These are phyloP conservation scores for Stagonosporopsis tanaceti DNA, from an alignment of 2,329 filamentous ascomycete species.

Conservation along the genomic window DNA sequence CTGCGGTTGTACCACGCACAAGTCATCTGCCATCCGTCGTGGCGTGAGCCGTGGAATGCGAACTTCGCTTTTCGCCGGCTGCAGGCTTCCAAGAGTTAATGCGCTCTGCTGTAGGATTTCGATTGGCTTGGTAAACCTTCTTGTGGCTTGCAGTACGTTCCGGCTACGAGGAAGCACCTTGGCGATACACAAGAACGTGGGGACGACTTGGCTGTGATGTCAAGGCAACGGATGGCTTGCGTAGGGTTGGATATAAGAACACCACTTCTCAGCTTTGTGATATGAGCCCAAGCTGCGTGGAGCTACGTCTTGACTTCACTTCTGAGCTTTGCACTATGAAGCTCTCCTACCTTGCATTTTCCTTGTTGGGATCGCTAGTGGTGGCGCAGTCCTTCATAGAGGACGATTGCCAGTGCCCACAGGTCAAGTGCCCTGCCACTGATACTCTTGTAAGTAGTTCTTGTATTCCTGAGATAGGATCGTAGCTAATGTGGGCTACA, in stretches of 20 bases:
- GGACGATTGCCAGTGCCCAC: constrained; percentile 33
- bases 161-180: constrained; percentile 5
- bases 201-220: constrained; percentile 6
- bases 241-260: constrained; percentile 6
- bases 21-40: constrained; percentile 12
- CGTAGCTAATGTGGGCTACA: constrained; percentile 9
- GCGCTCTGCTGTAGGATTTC: constrained; percentile 8
- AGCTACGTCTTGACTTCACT: background rate
- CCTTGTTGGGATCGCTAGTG: constrained; percentile 26
- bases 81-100: background rate
- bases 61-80: background rate
- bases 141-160: constrained; percentile 3
- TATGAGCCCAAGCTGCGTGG: background rate
- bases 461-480: background rate
- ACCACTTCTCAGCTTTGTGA: background rate
- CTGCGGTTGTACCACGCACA: constrained; percentile 5
- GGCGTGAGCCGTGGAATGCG: constrained; percentile 11
- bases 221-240: constrained; percentile 13
- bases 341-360: constrained; percentile 26
- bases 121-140: constrained; percentile 4
- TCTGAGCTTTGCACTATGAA: constrained; percentile 28
- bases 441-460: constrained; percentile 29
- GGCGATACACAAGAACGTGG: constrained; percentile 12
- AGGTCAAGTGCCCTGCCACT: constrained; percentile 35
- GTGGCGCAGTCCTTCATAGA: constrained; percentile 26